Evolutionary conservation across 139 green algal genomes (phyloP), one percentile per base, ranked within the genome.

Genomic region (Chlamydomonas sp.): DNA sequence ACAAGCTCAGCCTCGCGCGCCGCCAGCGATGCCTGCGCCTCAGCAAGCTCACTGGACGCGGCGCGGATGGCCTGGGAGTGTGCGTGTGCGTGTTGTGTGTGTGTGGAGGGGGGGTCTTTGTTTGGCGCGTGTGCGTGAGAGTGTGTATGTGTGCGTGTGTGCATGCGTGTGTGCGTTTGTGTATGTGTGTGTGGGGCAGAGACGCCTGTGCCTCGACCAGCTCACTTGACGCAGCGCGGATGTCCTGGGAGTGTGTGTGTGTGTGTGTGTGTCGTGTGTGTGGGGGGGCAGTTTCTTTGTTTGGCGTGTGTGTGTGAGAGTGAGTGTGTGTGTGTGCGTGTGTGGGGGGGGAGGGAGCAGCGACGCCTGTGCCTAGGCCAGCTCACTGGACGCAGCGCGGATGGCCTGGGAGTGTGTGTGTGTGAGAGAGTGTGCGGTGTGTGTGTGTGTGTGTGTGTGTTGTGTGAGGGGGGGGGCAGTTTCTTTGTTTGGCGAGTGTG

Each of bases 131-230:
- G 43, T 20, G 43, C 20, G 43, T 54, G 43, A 26, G 43, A 26
- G 43, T 54, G 43, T 54, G 43, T 54, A 20, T 54, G 43, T 54
- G 43, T 54, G 43, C 43, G 13, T 54, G 43, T 54, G 43, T 54
- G 43, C 43, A 20, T 54, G 43, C 43, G 43, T 54, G 20, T 54
- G 13, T 54, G 43, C 43, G 13, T 54, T 13, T 54, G 13, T 54
- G 43, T 54, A 20, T 54, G 43, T 54, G 43, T 20, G n/a, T n/a
- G n/a, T n/a, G n/a, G n/a, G n/a, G n/a, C n/a, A n/a, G n/a, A n/a
- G n/a, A n/a, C n/a, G n/a, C n/a, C n/a, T n/a, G n/a, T n/a, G n/a
- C n/a, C n/a, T n/a, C n/a, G n/a, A n/a, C n/a, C n/a, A n/a, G n/a
- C n/a, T n/a, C n/a, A n/a, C n/a, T n/a, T n/a, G n/a, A n/a, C n/a